Evolutionary conservation across 495 filamentous ascomycete species (phyloP).

Genomic region (Choiromyces venosus): DNA sequence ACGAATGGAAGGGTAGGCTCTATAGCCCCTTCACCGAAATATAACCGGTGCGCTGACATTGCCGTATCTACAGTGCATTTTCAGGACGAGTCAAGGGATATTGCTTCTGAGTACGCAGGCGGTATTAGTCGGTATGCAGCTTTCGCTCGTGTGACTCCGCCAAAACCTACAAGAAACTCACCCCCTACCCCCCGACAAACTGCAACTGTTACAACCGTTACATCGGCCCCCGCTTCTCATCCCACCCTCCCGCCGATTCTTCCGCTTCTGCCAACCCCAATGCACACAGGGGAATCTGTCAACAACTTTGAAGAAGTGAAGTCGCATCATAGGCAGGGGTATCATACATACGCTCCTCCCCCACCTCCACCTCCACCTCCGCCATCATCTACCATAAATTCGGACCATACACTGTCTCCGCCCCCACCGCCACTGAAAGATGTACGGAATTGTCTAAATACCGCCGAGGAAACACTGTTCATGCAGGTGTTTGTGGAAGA

Average conservation of each 20-base stretch:
- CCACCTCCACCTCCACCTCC: constrained; percentile 30
- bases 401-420: constrained; percentile 43
- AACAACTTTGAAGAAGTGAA: constrained; percentile 32
- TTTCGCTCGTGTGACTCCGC: constrained; percentile 43
- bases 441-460: constrained; percentile 56
- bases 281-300: constrained; percentile 22
- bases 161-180: constrained; percentile 42
- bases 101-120: constrained; percentile 87
- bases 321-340: constrained; percentile 29
- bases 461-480: constrained; percentile 69
- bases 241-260: constrained; percentile 39
- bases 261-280: constrained; percentile 33
- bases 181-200: constrained; percentile 40
- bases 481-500: constrained; percentile 91
- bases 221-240: constrained; percentile 30
- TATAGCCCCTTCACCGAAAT: neutral
- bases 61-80: constrained; percentile 54
- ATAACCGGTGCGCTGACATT: constrained; percentile 18
- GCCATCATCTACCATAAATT: constrained; percentile 34
- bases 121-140: constrained; percentile 69
- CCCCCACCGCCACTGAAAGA: constrained; percentile 48
- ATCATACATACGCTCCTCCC: constrained; percentile 27
- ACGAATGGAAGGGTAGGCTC: constrained; percentile 60
- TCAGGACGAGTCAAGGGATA: constrained; percentile 81
- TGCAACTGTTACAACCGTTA: constrained; percentile 30